These are phyloP conservation scores for Eimeria tenella DNA, from an alignment of 169 alveolate species.

Conservation along the genomic window DNA sequence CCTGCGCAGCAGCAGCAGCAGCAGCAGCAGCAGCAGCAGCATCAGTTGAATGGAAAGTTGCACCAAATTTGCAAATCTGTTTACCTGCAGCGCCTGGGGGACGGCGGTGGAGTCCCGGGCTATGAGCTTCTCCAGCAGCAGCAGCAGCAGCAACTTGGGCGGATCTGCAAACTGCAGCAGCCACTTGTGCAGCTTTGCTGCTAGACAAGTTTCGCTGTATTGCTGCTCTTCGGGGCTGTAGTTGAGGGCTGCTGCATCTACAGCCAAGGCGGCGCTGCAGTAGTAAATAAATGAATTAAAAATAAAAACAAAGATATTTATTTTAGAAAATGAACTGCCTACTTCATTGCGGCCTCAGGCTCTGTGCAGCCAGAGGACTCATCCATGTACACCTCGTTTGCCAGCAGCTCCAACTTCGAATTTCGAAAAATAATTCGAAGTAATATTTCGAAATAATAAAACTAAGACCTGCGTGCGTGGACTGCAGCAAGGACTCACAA, in stretches of 20 bases:
- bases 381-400: neutral
- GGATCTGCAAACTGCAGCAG: neutral
- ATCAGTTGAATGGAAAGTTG: neutral
- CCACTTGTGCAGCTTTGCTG: slow-evolving; percentile 26
- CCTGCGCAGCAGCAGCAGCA: neutral
- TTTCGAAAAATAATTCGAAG: neutral
- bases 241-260: neutral
- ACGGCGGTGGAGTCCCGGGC: neutral
- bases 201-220: neutral
- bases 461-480: too few species aligned
- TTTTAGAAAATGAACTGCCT: neutral
- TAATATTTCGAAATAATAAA: too few species aligned
- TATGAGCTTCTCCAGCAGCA: slow-evolving; percentile 35
- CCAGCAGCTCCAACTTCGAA: slow-evolving; percentile 12
- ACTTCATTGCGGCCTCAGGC: neutral
- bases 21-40: slow-evolving; percentile 16
- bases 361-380: neutral
- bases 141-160: neutral
- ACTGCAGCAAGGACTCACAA: too few species aligned
- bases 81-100: neutral
- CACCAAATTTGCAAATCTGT: neutral
- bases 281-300: neutral
- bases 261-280: neutral
- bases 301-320: too few species aligned
- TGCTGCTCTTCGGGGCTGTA: neutral